Evolutionary conservation across 371 early-diverging fungal genomes (phyloP).

Genomic region (Mycotypha africana): DNA sequence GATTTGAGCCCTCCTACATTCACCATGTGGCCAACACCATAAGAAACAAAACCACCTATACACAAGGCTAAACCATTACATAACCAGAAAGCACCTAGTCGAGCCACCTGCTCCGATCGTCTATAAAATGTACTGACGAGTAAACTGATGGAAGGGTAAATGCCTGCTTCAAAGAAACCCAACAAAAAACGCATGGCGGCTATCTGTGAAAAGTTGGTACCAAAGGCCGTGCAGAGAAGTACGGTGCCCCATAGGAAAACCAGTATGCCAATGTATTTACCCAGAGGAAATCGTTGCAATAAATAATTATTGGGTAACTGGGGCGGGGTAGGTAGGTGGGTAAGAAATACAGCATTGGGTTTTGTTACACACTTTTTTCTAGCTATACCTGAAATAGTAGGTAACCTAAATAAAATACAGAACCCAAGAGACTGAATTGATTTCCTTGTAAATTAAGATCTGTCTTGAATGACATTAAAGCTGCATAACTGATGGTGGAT

Average conservation of each 20-base stretch:
- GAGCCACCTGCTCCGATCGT: constrained; percentile 23
- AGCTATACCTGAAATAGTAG: constrained; percentile 25
- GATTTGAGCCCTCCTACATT: constrained; percentile 17
- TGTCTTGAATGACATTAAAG: constrained; percentile 8
- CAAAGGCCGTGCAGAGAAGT: constrained; percentile 18
- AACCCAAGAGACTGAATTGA: constrained; percentile 17
- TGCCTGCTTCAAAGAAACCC: constrained; percentile 24
- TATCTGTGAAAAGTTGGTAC: constrained; percentile 23
- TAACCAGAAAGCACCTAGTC: constrained; percentile 26
- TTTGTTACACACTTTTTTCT: too few relatives aligned
- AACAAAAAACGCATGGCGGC: constrained; percentile 25
- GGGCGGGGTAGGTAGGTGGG: too few relatives aligned
- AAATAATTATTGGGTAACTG: constrained; percentile 37
- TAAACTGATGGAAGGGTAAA: constrained; percentile 23
- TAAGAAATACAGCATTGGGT: neutral
- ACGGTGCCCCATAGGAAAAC: constrained; percentile 27
- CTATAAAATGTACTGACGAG: constrained; percentile 30
- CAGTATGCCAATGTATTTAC: constrained; percentile 24
- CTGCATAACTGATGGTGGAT: constrained; percentile 17
- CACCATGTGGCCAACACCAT: constrained; percentile 24
- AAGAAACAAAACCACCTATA: constrained; percentile 23
- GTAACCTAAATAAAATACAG: constrained; percentile 27
- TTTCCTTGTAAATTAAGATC: constrained; percentile 8
- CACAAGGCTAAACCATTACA: constrained; percentile 19
- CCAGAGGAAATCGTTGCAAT: constrained; percentile 26